A percentile compares a stretch with the other conserved stretches of the same genome.
Conservation (phyloP, 2,329 filamentous ascomycete species). For the Aspergillus quadrilineatus region DNA sequence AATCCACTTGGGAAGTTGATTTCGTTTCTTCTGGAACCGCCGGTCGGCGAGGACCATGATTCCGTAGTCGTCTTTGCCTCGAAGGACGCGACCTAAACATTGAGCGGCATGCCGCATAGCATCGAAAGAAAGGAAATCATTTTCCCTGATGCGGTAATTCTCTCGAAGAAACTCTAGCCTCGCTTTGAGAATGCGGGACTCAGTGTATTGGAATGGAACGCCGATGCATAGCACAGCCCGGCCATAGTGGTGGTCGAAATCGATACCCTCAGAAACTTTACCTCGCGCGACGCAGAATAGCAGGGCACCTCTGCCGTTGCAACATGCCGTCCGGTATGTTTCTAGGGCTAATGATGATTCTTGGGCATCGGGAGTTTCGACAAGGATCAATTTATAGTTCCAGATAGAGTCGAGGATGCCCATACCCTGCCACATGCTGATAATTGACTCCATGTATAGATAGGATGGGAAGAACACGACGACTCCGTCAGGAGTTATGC, state of each 20-base stretch:
- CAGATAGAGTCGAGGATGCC: constrained; percentile 95
- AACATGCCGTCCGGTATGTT: constrained; percentile 95
- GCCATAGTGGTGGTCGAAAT: constrained; percentile 98
- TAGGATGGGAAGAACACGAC: constrained; percentile 99
- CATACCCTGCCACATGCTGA: constrained; percentile 99
- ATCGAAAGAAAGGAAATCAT: constrained; percentile 97
- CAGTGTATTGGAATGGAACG: constrained; percentile 97
- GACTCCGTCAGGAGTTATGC: constrained; percentile 92
- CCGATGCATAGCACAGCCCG: constrained; percentile 94
- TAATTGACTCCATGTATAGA: constrained; percentile 98
- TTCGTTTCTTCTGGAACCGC: constrained; percentile 86
- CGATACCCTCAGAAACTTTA: constrained; percentile 96
- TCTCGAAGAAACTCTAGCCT: constrained; percentile 94
- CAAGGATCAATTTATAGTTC: constrained; percentile 98
- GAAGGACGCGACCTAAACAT: constrained; percentile 87
- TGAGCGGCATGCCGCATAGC: constrained; percentile 99
- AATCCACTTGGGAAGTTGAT: constrained; percentile 95
- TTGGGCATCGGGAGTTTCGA: constrained; percentile 95
- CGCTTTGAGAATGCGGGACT: constrained; percentile 94
- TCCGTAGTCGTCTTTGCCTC: constrained; percentile 98
- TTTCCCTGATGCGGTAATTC: constrained; percentile 93
- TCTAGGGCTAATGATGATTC: constrained; percentile 94
- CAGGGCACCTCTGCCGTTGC: constrained; percentile 91
- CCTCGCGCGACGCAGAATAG: constrained; percentile 93
- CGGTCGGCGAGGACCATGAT: constrained; percentile 98